phyloP scores from a whole-genome alignment of 1,284 basidiomycete species.

The Naganishia sp. region DNA sequence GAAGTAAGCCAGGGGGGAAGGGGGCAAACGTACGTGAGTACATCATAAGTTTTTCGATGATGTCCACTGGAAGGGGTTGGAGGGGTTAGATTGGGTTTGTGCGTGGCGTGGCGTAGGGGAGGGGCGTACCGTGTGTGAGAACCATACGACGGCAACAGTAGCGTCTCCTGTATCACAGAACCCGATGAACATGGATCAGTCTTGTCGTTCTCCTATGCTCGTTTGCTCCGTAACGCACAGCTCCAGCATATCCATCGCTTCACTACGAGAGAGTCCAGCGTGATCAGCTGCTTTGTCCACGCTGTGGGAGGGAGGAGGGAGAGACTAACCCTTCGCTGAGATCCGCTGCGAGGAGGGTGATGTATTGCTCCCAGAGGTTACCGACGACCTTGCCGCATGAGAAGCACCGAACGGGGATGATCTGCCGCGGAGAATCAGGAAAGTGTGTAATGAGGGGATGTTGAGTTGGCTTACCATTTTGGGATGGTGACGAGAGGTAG shows the following conservation, averaged over 20 bases:
- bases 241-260: constrained; percentile 87
- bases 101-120: background rate
- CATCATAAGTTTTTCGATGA: constrained; percentile 92
- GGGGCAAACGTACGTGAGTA: constrained; percentile 72
- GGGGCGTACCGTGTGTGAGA: constrained; percentile 74
- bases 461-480: no score
- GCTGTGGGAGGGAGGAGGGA: background rate
- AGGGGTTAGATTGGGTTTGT: constrained; percentile 7
- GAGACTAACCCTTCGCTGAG: constrained; percentile 76
- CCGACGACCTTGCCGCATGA: constrained; percentile 92
- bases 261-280: constrained; percentile 58
- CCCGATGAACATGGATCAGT: background rate
- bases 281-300: background rate
- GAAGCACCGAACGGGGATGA: constrained; percentile 61
- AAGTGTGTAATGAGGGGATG: no score
- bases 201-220: background rate
- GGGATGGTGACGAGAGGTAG: no score
- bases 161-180: constrained; percentile 60
- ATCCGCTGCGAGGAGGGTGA: constrained; percentile 74
- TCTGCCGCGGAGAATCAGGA: constrained; percentile 38
- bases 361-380: constrained; percentile 86
- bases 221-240: constrained; percentile 53
- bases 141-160: constrained; percentile 99
- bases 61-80: constrained; percentile 59
- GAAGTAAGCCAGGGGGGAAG: background rate